A percentile compares a stretch with the other conserved stretches of the same genome.
These are phyloP conservation scores for Torulaspora quercuum DNA, from an alignment of 805 yeast species.

Conservation along the genomic window DNA sequence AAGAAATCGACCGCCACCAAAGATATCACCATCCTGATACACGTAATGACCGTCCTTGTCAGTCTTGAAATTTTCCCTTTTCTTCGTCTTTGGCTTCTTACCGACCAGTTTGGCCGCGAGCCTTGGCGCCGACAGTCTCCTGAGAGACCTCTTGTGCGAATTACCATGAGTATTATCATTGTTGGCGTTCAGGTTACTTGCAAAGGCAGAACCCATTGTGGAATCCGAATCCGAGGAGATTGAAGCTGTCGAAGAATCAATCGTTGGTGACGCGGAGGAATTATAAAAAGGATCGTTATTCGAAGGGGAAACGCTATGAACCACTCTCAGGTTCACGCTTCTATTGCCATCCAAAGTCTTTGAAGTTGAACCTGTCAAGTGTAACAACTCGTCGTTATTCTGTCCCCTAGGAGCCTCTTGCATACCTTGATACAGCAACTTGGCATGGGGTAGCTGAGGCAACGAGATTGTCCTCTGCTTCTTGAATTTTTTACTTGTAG, in stretches of 20 bases:
- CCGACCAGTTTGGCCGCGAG: slow-evolving; percentile 17
- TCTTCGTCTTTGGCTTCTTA: slow-evolving; percentile 13
- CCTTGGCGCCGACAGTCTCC: slow-evolving; percentile 16
- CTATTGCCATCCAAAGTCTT: slow-evolving; percentile 35
- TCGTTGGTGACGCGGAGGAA: slow-evolving; percentile 16
- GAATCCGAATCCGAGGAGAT: slow-evolving; percentile 11
- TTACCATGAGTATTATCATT: slow-evolving; percentile 2
- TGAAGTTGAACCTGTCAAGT: slow-evolving; percentile 33
- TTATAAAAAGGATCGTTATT: slow-evolving; percentile 13
- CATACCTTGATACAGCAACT: slow-evolving; percentile 37
- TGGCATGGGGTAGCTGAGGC: slow-evolving; percentile 52
- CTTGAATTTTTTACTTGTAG: slow-evolving; percentile 33
- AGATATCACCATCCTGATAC: slow-evolving; percentile 52
- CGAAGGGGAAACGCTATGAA: slow-evolving; percentile 23
- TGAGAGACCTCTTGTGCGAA: slow-evolving; percentile 11
- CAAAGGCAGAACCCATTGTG: slow-evolving; percentile 6
- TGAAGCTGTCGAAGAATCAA: slow-evolving; percentile 5
- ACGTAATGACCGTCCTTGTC: slow-evolving; percentile 76
- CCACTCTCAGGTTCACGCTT: slow-evolving; percentile 23
- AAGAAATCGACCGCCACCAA: slow-evolving; percentile 62
- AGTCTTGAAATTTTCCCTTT: slow-evolving; percentile 26
- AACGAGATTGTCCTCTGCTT: slow-evolving; percentile 51
- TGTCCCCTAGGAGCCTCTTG: slow-evolving; percentile 26
- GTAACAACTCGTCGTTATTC: slow-evolving; percentile 33
- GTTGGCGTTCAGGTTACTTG: slow-evolving; percentile 1